Conservation (phyloP, 1,284 basidiomycete species). For the Phellopilus nigrolimitatus region DNA sequence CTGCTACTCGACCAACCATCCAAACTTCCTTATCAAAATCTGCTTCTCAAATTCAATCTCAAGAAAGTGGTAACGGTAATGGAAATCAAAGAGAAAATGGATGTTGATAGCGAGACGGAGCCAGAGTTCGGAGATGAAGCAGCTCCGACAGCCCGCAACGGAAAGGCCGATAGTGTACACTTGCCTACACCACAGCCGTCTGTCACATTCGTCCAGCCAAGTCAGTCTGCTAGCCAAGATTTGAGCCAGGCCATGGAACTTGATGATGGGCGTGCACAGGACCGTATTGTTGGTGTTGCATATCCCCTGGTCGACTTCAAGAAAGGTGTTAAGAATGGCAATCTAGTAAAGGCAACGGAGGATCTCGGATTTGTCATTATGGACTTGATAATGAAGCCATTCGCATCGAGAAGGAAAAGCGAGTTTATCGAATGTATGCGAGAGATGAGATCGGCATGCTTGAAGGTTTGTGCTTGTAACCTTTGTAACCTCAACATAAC, state of each 20-base stretch:
- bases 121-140: constrained; percentile 29
- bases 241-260: constrained; percentile 29
- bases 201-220: constrained; percentile 37
- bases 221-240: constrained; percentile 38
- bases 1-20: constrained; percentile 53
- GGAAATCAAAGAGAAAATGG: constrained; percentile 33
- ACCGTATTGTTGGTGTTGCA: constrained; percentile 68
- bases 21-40: constrained; percentile 26
- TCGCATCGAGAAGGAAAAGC: constrained; percentile 55
- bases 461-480: constrained; percentile 42
- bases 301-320: constrained; percentile 74
- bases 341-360: constrained; percentile 76
- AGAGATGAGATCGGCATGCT: constrained; percentile 57
- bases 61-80: constrained; percentile 17
- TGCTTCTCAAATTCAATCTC: constrained; percentile 35
- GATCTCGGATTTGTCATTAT: constrained; percentile 69
- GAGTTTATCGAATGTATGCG: constrained; percentile 74
- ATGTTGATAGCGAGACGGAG: constrained; percentile 37
- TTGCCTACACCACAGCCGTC: constrained; percentile 21
- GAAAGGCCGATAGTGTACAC: constrained; percentile 18
- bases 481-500: constrained; percentile 48
- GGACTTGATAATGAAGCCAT: constrained; percentile 67
- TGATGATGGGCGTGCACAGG: constrained; percentile 41
- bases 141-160: constrained; percentile 26
- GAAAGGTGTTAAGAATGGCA: constrained; percentile 62